Evolutionary conservation across 2,329 filamentous ascomycete species (phyloP).

Genomic region (Fusarium tupiense): DNA sequence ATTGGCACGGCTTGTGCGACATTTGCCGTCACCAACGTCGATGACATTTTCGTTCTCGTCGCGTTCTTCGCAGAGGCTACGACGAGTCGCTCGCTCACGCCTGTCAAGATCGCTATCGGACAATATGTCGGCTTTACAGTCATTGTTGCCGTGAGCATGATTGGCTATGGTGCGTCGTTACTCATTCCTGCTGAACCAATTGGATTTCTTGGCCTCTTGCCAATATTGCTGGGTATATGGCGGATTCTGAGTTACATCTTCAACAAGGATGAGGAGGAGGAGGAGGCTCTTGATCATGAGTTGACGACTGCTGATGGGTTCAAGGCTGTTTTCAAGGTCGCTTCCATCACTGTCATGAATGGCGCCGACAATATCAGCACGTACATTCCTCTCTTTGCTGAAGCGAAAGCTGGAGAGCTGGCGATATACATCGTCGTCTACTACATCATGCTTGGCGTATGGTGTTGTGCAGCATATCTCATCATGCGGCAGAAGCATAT

Average conservation of each 20-base stretch:
- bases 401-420: not conserved
- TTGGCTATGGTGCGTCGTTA: not conserved
- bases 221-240: not conserved
- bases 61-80: not conserved
- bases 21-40: not conserved
- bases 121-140: slow-evolving; percentile 6
- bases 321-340: not conserved
- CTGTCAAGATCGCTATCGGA: not conserved
- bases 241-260: not conserved
- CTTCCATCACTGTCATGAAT: not conserved
- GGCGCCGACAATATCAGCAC: slow-evolving; percentile 6
- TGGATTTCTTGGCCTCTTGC: not conserved
- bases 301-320: not conserved
- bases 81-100: not conserved
- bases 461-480: not conserved
- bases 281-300: not conserved
- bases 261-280: not conserved
- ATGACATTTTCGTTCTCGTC: slow-evolving; percentile 1
- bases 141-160: slow-evolving; percentile 1
- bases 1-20: not conserved
- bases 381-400: not conserved
- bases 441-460: not conserved
- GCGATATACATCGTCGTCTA: not conserved
- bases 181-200: not conserved
- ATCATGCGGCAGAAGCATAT: not conserved